Base-by-base conservation (phyloP, 169 alveolate genomes). In the Plasmodium yoelii region DNA sequence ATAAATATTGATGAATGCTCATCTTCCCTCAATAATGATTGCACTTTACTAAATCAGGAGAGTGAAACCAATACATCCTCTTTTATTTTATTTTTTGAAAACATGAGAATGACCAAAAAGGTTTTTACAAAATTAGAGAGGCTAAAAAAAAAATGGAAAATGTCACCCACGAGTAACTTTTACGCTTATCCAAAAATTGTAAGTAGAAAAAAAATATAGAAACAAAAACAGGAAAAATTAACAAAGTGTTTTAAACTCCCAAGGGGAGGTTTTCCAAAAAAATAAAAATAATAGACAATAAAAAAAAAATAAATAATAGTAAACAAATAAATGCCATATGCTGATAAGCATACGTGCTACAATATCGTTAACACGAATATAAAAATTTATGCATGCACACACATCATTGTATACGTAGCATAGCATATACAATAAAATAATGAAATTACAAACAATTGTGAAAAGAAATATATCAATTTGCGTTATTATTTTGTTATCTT, bases 151-250 rank as follows among this genome's bases (percentile, higher is more conserved):
- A 82, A 94, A 47, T 94, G 96, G 96, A 94, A 94, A 89, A 94
- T 94, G 22, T 89, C 96, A 47, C 90, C 92, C 18, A 63, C 89
- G 57, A 73, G 90, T 15, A 74, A 72, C 56, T 94, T 94, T 77
- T 94, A 90, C 55, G 95, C 96, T 24, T 94, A 94, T 80, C 96
- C 96, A 0, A 94, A 92, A 59, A 70, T 86, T 51, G 96, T 94
- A 90, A 55, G 92, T 19, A 47, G 26, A 22, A 7, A 18, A 8
- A 19, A 65, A 65, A 65, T 24, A 34, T 26, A 1, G 55, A 19
- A 26, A 51, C 60, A 9, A 15, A 24, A 46, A 47, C 39, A 13
- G 64, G 2, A 28, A 69, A 51, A 46, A 69, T 44, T 39, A 44
- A 26, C 28, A 15, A 68, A 69, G 13, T 42, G 53, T 44, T 34